These are phyloP conservation scores for Brassica carinata DNA, from an alignment of 345 rosid species.

Conservation along the genomic window DNA sequence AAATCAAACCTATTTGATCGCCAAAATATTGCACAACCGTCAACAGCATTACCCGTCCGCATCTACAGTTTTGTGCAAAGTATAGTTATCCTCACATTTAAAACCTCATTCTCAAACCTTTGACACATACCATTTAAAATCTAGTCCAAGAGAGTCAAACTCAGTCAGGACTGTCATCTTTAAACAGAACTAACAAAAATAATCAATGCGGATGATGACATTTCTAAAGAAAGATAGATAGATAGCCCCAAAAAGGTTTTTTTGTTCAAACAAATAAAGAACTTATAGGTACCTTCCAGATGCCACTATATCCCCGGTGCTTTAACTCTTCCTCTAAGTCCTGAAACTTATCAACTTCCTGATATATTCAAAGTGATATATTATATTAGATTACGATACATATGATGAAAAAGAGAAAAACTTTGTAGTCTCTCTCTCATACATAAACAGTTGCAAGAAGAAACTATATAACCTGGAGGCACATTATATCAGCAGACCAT, in stretches of 20 bases:
- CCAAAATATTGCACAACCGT: constrained; percentile 99
- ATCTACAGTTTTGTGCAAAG: constrained; percentile 53
- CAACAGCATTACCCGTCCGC: constrained; percentile 92
- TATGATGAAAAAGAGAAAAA: not conserved
- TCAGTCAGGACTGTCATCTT: constrained; percentile 2
- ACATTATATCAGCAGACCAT: constrained; percentile 95
- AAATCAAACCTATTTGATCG: constrained; percentile 64
- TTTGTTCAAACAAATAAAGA: not conserved
- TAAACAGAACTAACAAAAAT: not conserved
- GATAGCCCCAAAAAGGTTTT: not conserved
- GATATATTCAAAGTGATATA: constrained; percentile 14
- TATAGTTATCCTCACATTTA: constrained; percentile 12
- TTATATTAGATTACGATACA: constrained; percentile 2
- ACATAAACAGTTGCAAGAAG: not conserved
- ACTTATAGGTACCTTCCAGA: constrained; percentile 72
- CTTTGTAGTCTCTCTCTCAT: not conserved
- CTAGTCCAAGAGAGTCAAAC: not conserved
- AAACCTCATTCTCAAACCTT: constrained; percentile 19
- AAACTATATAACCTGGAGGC: constrained; percentile 71
- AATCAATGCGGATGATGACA: not conserved
- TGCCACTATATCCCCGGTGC: constrained; percentile 67
- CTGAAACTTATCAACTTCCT: constrained; percentile 94
- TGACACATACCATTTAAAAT: not conserved
- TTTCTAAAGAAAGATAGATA: not conserved
- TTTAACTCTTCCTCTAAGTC: constrained; percentile 75